Conservation (phyloP, 108 stramenopile genomes). For the Skeletonema marinoi region DNA sequence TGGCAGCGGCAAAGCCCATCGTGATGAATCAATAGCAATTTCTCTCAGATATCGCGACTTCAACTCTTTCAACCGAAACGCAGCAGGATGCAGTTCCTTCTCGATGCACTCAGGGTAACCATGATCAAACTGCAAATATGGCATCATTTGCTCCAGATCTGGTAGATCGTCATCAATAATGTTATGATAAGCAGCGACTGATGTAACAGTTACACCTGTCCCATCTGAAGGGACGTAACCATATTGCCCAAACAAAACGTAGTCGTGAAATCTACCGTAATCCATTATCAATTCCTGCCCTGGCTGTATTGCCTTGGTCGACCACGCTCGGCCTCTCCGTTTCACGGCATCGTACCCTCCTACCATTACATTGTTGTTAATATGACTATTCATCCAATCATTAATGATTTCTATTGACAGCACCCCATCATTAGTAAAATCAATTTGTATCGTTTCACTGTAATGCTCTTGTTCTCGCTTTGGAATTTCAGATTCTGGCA, state of each 20-base stretch:
- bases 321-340: slow-evolving; percentile 6
- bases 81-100: slow-evolving; percentile 6
- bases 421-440: slow-evolving; percentile 7
- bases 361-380: slow-evolving; percentile 19
- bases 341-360: slow-evolving; percentile 10
- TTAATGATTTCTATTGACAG: slow-evolving; percentile 11
- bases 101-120: slow-evolving; percentile 16
- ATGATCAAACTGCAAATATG: slow-evolving; percentile 16
- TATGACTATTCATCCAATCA: slow-evolving; percentile 20
- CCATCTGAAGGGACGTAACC: slow-evolving; percentile 10
- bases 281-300: slow-evolving; percentile 15
- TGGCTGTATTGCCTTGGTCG: slow-evolving; percentile 8
- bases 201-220: slow-evolving; percentile 5
- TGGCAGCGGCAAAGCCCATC: slow-evolving; percentile 6
- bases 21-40: neutral
- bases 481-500: slow-evolving; percentile 6
- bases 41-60: slow-evolving; percentile 7
- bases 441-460: neutral
- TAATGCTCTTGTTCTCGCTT: neutral
- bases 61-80: slow-evolving; percentile 17
- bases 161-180: slow-evolving; percentile 9
- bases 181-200: slow-evolving; percentile 1
- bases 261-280: slow-evolving; percentile 7
- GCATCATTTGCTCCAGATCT: neutral
- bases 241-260: slow-evolving; percentile 14